Conservation (phyloP, 129 eudicot species). For the Escallonia herrerae region DNA sequence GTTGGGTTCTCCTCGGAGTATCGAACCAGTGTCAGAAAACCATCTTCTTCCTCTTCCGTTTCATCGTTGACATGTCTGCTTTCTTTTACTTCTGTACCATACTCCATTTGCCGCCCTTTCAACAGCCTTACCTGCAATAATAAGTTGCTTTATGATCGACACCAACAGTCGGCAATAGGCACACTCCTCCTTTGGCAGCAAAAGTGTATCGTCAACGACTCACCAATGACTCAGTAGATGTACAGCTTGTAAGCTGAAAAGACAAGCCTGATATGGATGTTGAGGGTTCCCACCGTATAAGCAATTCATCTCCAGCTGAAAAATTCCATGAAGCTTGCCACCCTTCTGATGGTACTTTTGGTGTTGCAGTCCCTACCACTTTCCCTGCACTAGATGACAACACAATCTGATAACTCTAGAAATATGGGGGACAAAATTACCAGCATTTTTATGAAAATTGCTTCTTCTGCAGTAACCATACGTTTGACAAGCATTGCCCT, state of each 20-base stretch:
- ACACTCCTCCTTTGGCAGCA: background rate
- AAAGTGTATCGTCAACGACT: background rate
- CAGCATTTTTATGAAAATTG: too few relatives aligned
- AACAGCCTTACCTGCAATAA: slow-evolving; percentile 44
- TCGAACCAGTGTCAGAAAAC: slow-evolving; percentile 64
- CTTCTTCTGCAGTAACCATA: too few relatives aligned
- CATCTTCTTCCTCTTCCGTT: slow-evolving; percentile 46
- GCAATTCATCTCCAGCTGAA: slow-evolving; percentile 65
- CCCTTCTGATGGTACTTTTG: slow-evolving; percentile 55
- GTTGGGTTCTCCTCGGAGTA: slow-evolving; percentile 62
- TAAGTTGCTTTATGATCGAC: background rate
- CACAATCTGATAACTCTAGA: slow-evolving; percentile 11
- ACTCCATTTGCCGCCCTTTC: slow-evolving; percentile 52
- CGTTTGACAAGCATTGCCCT: too few relatives aligned
- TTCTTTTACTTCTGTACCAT: background rate
- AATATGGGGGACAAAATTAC: background rate
- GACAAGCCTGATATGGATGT: slow-evolving; percentile 29
- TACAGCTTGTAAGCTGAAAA: slow-evolving; percentile 31
- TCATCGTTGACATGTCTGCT: background rate
- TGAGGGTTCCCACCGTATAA: slow-evolving; percentile 38
- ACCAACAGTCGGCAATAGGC: background rate
- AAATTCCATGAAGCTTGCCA: slow-evolving; percentile 70
- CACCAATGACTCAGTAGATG: slow-evolving; percentile 35
- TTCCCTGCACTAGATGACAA: slow-evolving; percentile 63
- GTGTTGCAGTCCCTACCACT: slow-evolving; percentile 87